phyloP scores from a whole-genome alignment of 176 grass and related monocot genomes.

The Carex cristatella region DNA sequence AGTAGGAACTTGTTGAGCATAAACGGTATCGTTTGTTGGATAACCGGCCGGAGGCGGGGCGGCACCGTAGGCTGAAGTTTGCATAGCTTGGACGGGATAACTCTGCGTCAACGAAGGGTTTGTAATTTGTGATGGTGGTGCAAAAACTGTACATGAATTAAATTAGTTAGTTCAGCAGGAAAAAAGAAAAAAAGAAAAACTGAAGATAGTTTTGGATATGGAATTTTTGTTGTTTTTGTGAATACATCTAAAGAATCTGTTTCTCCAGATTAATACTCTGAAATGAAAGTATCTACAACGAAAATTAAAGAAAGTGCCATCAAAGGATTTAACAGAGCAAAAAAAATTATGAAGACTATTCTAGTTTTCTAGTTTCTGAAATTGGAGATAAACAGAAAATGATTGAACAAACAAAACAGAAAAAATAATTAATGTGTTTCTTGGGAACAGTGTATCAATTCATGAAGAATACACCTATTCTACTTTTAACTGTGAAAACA shows the following conservation, averaged over 20 bases:
- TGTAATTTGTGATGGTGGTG: background rate
- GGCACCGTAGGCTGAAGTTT: background rate
- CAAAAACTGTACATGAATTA: background rate
- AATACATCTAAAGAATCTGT: background rate
- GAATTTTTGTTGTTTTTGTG: background rate
- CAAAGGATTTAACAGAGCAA: background rate
- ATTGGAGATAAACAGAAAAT: background rate
- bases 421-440: no score
- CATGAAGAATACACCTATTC: no score
- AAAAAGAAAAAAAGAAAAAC: background rate
- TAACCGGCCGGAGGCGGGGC: conserved; percentile 19
- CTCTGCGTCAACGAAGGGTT: background rate
- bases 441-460: no score
- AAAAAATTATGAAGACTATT: background rate
- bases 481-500: no score
- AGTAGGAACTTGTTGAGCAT: conserved; percentile 6
- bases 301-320: background rate
- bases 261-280: background rate
- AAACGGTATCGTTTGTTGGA: conserved; percentile 12
- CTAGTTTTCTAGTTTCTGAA: background rate
- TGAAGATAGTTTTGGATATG: background rate
- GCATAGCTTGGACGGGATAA: conserved; percentile 9
- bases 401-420: no score
- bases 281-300: no score
- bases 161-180: background rate